Evolutionary conservation across 371 early-diverging fungal species (phyloP).

Genomic region (Mortierella sp.): DNA sequence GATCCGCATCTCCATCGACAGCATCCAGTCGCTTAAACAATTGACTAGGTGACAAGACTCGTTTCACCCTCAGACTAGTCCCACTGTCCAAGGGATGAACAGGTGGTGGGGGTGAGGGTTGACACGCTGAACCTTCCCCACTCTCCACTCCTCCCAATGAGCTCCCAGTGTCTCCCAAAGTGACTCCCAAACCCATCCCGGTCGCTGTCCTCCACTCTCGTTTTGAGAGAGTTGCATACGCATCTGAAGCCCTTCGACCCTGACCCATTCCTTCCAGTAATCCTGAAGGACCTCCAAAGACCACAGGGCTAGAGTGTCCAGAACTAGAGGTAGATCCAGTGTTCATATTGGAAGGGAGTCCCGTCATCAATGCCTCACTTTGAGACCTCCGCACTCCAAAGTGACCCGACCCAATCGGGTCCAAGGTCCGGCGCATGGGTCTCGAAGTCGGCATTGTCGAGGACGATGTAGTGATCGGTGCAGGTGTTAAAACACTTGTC

Average conservation of each 20-base stretch:
- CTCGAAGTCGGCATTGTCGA: slow-evolving; percentile 27
- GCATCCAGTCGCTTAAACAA: slow-evolving; percentile 12
- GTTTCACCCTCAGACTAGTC: slow-evolving; percentile 12
- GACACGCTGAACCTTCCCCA: not conserved
- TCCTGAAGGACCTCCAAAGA: too few relatives aligned
- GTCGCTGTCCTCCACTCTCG: slow-evolving; percentile 36
- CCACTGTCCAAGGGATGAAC: too few relatives aligned
- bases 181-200: slow-evolving; percentile 6
- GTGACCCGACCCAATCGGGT: slow-evolving; percentile 17
- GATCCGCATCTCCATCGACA: too few relatives aligned
- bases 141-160: slow-evolving; percentile 10
- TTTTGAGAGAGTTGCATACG: slow-evolving; percentile 15
- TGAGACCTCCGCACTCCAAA: slow-evolving; percentile 27
- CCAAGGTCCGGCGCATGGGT: slow-evolving; percentile 28
- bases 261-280: slow-evolving; percentile 7
- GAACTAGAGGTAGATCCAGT: not conserved
- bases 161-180: slow-evolving; percentile 7
- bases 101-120: slow-evolving; percentile 1
- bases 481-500: not conserved
- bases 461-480: not conserved
- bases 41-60: slow-evolving; percentile 30
- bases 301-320: slow-evolving; percentile 3
- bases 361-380: slow-evolving; percentile 17
- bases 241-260: slow-evolving; percentile 29
- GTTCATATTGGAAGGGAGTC: too few relatives aligned